Conservation (phyloP, 1,284 basidiomycete genomes). For the Spongiforma sp. region DNA sequence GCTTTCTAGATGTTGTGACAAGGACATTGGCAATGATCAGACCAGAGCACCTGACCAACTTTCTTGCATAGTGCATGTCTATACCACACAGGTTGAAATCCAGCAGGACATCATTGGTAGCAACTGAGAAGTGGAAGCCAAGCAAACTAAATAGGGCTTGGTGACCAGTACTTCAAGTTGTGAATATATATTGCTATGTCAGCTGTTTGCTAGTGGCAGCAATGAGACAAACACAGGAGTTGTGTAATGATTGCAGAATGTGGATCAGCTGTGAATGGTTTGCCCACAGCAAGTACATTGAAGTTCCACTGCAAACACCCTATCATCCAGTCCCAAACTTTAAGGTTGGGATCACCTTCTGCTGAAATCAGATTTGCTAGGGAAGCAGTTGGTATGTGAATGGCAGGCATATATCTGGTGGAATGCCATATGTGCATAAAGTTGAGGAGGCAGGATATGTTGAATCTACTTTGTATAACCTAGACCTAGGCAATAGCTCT, state of each 20-base stretch:
- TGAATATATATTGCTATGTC: too few relatives aligned
- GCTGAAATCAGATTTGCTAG: slow-evolving; percentile 72
- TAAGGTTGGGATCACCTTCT: slow-evolving; percentile 83
- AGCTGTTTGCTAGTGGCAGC: too few relatives aligned
- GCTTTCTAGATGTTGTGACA: slow-evolving; percentile 88
- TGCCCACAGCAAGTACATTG: slow-evolving; percentile 56
- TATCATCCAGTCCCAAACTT: slow-evolving; percentile 81
- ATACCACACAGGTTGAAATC: too few relatives aligned
- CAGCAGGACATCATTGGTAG: too few relatives aligned
- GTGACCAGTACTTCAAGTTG: too few relatives aligned
- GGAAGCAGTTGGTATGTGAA: slow-evolving; percentile 67
- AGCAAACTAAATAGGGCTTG: too few relatives aligned
- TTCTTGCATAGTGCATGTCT: too few relatives aligned
- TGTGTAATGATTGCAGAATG: too few relatives aligned
- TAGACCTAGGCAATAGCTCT: slow-evolving; percentile 86
- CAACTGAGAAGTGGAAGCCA: too few relatives aligned
- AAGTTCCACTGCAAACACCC: slow-evolving; percentile 62
- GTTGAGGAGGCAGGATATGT: neutral
- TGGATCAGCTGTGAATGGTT: too few relatives aligned
- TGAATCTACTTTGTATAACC: slow-evolving; percentile 78
- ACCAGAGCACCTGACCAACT: slow-evolving; percentile 94
- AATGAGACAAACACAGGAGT: too few relatives aligned
- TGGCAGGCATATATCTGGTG: slow-evolving; percentile 79
- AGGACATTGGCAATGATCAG: slow-evolving; percentile 90
- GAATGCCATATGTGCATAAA: neutral